These are phyloP conservation scores for Moesziomyces antarcticus DNA, from an alignment of 1,284 basidiomycete species.

Conservation along the genomic window DNA sequence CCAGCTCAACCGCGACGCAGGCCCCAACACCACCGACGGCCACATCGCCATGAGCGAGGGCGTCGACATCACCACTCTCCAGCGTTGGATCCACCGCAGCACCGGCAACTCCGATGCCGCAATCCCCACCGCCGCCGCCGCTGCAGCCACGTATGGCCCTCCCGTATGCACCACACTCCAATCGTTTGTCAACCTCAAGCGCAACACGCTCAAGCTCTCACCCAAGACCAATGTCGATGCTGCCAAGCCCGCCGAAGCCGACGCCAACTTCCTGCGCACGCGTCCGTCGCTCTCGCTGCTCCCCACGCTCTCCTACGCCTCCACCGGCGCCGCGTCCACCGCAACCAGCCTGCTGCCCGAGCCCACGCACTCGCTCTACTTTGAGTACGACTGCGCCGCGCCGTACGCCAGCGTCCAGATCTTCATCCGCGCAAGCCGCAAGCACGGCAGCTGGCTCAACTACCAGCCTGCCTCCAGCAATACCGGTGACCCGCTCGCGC, in stretches of 20 bases:
- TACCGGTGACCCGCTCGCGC: constrained; percentile 14
- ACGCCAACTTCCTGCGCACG: constrained; percentile 34
- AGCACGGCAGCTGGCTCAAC: constrained; percentile 61
- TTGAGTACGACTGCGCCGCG: constrained; percentile 62
- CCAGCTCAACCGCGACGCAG: constrained; percentile 29
- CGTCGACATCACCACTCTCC: constrained; percentile 52
- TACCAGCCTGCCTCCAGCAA: constrained; percentile 9
- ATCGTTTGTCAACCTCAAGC: constrained; percentile 63
- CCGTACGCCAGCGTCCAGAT: constrained; percentile 58
- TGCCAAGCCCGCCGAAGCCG: constrained; percentile 6
- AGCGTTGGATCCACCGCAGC: constrained; percentile 56
- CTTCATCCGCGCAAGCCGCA: constrained; percentile 59
- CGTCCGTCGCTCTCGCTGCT: constrained; percentile 32
- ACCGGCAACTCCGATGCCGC: constrained; percentile 10
- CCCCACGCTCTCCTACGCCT: constrained; percentile 28
- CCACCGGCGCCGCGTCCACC: constrained; percentile 5
- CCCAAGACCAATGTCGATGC: constrained; percentile 1
- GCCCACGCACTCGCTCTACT: constrained; percentile 56
- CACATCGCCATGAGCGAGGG: constrained; percentile 58
- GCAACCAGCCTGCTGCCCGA: constrained; percentile 18
- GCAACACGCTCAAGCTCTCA: constrained; percentile 57
- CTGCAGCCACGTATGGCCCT: constrained; percentile 19
- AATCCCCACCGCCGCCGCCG: neutral
- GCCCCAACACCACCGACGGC: constrained; percentile 5
- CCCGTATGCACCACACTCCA: constrained; percentile 61